Evolutionary conservation across 2,329 filamentous ascomycete genomes (phyloP), one percentile per base, ranked within the genome.

Genomic region (Venturia asperata): DNA sequence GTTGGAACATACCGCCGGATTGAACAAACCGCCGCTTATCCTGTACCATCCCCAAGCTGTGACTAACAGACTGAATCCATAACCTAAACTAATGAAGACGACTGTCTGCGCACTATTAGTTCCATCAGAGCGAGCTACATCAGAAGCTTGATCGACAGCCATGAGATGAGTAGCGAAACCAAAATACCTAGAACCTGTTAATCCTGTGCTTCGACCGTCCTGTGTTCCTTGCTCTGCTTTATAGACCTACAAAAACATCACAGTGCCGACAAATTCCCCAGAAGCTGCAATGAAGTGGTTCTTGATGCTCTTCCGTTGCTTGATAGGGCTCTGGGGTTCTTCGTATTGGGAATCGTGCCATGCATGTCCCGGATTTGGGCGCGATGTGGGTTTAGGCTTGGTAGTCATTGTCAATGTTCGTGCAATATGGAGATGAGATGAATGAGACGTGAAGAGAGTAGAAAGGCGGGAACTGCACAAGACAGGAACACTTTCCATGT

Each of bases 211-310:
- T 27, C 13, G 21, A 10, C 4, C 39, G 15, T 41, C 39, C 4
- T 7, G 21, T 49, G 3, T 24, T 3, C 2, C 5, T 27, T 21
- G 10, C 21, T 27, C 24, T 27, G 21, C 1, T 17, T 2, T 15
- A 9, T 52, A 15, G 21, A 52, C 47, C n/a, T 52, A 52, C 34
- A 81, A 71, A 69, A 75, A 81, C 68, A 80, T 74, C 67, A 79
- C 77, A 0, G 77, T 79, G 61, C 78, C 78, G 60, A 77, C 72
- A 63, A 80, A 77, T 63, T 80, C 71, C 64, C 79, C 80, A 27
- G 78, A 66, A 73, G 77, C 77, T 63, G 78, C 76, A 66, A 81
- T 73, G 69, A 81, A 71, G 64, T 80, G 72, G 69, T 80, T 77
- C 27, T 52, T 45, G 21, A 61, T 61, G 52, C 34, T 37, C 11